Evolutionary conservation across 495 filamentous ascomycete species (phyloP), one percentile per base, ranked within the genome.

Genomic region (Cercophora samala): DNA sequence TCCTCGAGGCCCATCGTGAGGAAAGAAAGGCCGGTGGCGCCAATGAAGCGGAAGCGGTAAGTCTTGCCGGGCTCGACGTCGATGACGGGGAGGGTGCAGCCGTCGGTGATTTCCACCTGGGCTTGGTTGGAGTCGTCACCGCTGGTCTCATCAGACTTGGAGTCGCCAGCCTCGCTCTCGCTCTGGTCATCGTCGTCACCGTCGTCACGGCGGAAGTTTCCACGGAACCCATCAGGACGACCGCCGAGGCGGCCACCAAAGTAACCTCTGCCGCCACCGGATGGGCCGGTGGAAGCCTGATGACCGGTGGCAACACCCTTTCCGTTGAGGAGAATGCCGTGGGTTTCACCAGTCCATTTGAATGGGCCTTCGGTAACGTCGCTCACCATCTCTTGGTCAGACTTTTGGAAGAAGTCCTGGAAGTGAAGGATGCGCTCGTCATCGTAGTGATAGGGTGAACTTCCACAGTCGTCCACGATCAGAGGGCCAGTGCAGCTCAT

Each of bases 21-120:
- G 63, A 84, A 80, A 0, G 83, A 83, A 23, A 89, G 74, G 3
- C 84, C 82, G 1, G 82, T 83, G 5, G 70, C 79, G 0, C 85
- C 84, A 60, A 88, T 82, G 71, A 84, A 81, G 54, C 86, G 79
- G 62, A 88, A 73, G 11, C 84, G 81, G 65, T 89, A 89, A 1
- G 84, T 84, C 70, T 83, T 87, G 32, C 77, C 81, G 0, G 86
- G 82, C 23, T 88, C 77, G 23, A 88, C 80, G 46, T 83, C 77
- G 65, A 89, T 82, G 5, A 83, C 77, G 9, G 76, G 77, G 13
- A 84, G 76, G 63, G 73, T 75, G 67, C 82, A 85, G 26, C 76
- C 77, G 23, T 69, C 70, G 24, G 77, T 76, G 0, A 75, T 76
- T 2, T 74, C 78, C 66, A 46, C 54, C 19, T 64, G 25, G 21